Conservation (phyloP, 306 rosid species). For the Datisca glomerata region DNA sequence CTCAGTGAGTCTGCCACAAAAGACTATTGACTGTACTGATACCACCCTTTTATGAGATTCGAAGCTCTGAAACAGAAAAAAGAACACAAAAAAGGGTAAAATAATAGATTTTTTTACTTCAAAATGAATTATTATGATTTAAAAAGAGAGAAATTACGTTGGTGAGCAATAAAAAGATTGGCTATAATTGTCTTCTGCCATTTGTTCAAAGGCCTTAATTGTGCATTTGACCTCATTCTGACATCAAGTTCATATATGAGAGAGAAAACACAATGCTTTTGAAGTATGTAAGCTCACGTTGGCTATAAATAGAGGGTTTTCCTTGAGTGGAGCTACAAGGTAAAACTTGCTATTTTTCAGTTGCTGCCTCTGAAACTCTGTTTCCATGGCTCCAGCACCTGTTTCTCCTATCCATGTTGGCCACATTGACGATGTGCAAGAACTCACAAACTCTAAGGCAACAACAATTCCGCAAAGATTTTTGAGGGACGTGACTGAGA, state of each 20-base stretch:
- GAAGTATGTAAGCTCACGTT: slow-evolving; percentile 1
- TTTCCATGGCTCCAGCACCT: slow-evolving; percentile 63
- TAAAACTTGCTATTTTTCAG: background rate
- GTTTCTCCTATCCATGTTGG: slow-evolving; percentile 47
- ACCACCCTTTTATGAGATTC: no score
- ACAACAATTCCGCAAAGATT: slow-evolving; percentile 70
- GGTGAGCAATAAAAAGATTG: no score
- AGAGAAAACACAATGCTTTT: background rate
- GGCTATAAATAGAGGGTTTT: slow-evolving; percentile 43
- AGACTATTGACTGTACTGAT: no score
- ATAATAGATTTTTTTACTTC: no score
- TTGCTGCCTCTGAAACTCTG: slow-evolving; percentile 3
- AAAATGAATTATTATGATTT: no score
- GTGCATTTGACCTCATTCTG: background rate
- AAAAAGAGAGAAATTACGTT: no score
- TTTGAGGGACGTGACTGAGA: slow-evolving; percentile 58
- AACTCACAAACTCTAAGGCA: slow-evolving; percentile 57
- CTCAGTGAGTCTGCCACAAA: no score
- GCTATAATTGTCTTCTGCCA: no score
- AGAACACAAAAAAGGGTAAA: no score
- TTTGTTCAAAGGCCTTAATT: no score
- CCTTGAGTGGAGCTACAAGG: slow-evolving; percentile 11
- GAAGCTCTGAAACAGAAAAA: no score
- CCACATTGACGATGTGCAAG: slow-evolving; percentile 92
- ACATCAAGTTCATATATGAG: background rate